These are phyloP conservation scores for Nannochloropsis gaditana DNA, from an alignment of 108 stramenopile species.

Conservation along the genomic window DNA sequence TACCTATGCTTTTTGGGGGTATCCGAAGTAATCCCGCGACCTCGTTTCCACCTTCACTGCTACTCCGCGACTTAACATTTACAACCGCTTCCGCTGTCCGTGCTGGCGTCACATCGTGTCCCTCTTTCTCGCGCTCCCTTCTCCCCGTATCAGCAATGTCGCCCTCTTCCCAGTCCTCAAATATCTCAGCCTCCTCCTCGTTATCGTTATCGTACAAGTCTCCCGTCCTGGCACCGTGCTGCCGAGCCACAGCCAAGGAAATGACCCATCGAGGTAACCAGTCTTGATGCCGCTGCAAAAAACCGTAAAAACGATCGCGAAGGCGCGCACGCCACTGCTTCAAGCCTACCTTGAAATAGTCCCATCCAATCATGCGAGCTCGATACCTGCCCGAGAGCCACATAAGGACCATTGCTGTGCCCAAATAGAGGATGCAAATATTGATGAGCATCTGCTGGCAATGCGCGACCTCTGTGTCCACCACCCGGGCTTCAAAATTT, in stretches of 20 bases:
- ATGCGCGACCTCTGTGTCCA: slow-evolving; percentile 1
- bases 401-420: slow-evolving; percentile 2
- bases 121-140: not conserved
- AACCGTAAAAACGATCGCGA: not conserved
- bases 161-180: not conserved
- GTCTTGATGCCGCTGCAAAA: not conserved
- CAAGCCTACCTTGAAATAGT: slow-evolving; percentile 2
- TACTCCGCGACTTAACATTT: too few species aligned
- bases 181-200: not conserved
- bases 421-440: slow-evolving; percentile 17
- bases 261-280: slow-evolving; percentile 2
- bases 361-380: not conserved
- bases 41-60: too few species aligned
- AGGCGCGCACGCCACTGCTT: not conserved
- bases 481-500: not conserved
- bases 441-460: not conserved
- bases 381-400: slow-evolving; percentile 13
- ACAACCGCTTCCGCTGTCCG: too few species aligned
- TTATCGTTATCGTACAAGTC: not conserved
- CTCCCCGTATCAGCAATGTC: not conserved
- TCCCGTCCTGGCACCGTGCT: not conserved
- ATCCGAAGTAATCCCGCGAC: too few species aligned
- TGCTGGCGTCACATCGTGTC: too few species aligned
- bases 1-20: too few species aligned
- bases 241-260: not conserved